These are phyloP conservation scores for Hypoxylon sp. DNA, from an alignment of 2,329 filamentous ascomycete species.

Conservation along the genomic window DNA sequence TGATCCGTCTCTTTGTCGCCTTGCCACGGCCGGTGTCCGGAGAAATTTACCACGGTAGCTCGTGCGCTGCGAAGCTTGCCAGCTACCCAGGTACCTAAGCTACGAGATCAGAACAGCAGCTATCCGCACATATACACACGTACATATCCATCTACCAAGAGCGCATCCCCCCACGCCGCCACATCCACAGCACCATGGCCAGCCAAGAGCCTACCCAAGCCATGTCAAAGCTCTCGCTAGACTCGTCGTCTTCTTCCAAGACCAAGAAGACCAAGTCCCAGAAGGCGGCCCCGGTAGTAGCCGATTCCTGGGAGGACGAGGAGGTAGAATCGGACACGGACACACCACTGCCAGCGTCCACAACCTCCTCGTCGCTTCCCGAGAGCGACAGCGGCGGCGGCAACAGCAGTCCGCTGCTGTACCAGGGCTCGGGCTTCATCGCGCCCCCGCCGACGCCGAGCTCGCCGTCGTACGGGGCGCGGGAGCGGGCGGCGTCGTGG, in stretches of 20 bases:
- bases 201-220: conserved; percentile 39
- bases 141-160: no score
- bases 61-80: neutral
- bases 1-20: neutral
- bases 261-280: conserved; percentile 43
- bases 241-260: conserved; percentile 32
- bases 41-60: neutral
- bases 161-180: no score
- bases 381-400: conserved; percentile 26
- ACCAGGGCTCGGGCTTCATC: conserved; percentile 47
- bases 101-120: no score
- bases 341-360: conserved; percentile 41
- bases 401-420: no score
- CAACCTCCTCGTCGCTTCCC: conserved; percentile 25
- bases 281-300: conserved; percentile 59
- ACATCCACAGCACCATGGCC: conserved; percentile 32
- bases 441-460: conserved; percentile 74
- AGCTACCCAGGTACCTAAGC: neutral
- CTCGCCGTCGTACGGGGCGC: conserved; percentile 56
- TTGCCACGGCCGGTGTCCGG: neutral
- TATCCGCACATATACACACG: no score
- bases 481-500: conserved; percentile 11
- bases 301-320: conserved; percentile 83
- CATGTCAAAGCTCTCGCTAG: conserved; percentile 45
- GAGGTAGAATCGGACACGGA: conserved; percentile 50